Evolutionary conservation across 345 rosid genomes (phyloP).

Genomic region (Euclidium syriacum): DNA sequence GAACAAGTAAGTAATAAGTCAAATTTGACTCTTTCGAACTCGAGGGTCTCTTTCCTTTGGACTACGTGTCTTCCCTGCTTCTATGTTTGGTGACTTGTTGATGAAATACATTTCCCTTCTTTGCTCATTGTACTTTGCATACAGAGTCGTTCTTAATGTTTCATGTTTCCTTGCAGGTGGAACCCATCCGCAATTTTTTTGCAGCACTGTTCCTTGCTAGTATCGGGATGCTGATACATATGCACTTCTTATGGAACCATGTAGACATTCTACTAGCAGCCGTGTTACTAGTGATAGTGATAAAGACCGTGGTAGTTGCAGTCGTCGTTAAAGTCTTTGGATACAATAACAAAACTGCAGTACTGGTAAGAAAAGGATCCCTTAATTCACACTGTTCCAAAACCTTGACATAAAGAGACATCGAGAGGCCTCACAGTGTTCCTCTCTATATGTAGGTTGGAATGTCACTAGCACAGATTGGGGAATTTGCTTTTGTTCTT

Average conservation of each 20-base stretch:
- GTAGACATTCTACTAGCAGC: constrained; percentile 85
- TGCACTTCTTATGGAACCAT: constrained; percentile 91
- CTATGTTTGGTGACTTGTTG: background rate
- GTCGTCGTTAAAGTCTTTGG: constrained; percentile 79
- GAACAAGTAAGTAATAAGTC: constrained; percentile 74
- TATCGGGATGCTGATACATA: constrained; percentile 85
- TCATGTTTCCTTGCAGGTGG: constrained; percentile 49
- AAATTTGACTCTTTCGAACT: constrained; percentile 7
- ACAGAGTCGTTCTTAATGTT: background rate
- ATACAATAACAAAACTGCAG: constrained; percentile 79
- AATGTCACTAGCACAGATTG: constrained; percentile 95
- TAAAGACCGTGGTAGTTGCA: constrained; percentile 63
- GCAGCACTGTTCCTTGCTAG: constrained; percentile 94
- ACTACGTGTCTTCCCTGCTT: background rate
- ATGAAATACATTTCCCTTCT: background rate
- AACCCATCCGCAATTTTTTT: constrained; percentile 90
- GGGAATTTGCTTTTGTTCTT: constrained; percentile 95
- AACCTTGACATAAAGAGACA: background rate
- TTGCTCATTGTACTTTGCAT: background rate
- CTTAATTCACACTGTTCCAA: background rate
- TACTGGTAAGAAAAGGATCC: constrained; percentile 57
- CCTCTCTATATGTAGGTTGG: constrained; percentile 74
- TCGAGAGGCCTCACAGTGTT: constrained; percentile 21
- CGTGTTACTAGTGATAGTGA: constrained; percentile 66
- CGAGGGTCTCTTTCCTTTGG: constrained; percentile 2